A percentile compares a stretch with the other conserved stretches of the same genome.
These are phyloP conservation scores for Pseudozyma sp. DNA, from an alignment of 1,284 basidiomycete species.

Conservation along the genomic window DNA sequence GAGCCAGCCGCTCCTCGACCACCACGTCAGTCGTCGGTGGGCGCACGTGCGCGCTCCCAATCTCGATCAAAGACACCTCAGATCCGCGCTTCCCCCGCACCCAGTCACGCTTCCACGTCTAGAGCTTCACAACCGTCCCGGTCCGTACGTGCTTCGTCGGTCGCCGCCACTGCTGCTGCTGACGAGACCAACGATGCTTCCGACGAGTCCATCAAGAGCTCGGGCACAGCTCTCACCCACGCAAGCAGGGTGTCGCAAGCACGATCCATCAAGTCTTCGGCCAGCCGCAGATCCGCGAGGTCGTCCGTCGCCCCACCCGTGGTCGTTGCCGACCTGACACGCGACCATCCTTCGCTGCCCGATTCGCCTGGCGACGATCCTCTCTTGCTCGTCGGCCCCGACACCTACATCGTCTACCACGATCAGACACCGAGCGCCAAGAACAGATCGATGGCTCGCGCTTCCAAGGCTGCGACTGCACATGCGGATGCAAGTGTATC, in stretches of 20 bases:
- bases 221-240: conserved; percentile 16
- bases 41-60: conserved; percentile 15
- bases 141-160: conserved; percentile 19
- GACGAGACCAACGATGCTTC: conserved; percentile 15
- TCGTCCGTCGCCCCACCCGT: conserved; percentile 25
- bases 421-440: conserved; percentile 30
- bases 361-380: conserved; percentile 54
- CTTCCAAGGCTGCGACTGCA: background rate
- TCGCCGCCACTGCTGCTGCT: conserved; percentile 5
- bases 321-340: conserved; percentile 25
- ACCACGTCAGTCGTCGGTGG: conserved; percentile 13
- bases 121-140: conserved; percentile 9
- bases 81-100: conserved; percentile 22
- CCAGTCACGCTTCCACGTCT: conserved; percentile 15
- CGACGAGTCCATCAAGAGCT: conserved; percentile 41
- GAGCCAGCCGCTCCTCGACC: conserved; percentile 22
- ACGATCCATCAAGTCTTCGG: conserved; percentile 2
- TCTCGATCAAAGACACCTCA: conserved; percentile 42
- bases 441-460: conserved; percentile 6
- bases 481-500: conserved; percentile 9
- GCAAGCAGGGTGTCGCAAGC: conserved; percentile 10
- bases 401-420: conserved; percentile 35
- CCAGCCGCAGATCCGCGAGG: conserved; percentile 11
- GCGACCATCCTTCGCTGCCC: conserved; percentile 38
- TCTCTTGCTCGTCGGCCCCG: conserved; percentile 40